These are phyloP conservation scores for Exobasidium rhododendri DNA, from an alignment of 1,284 basidiomycete species.

Conservation along the genomic window DNA sequence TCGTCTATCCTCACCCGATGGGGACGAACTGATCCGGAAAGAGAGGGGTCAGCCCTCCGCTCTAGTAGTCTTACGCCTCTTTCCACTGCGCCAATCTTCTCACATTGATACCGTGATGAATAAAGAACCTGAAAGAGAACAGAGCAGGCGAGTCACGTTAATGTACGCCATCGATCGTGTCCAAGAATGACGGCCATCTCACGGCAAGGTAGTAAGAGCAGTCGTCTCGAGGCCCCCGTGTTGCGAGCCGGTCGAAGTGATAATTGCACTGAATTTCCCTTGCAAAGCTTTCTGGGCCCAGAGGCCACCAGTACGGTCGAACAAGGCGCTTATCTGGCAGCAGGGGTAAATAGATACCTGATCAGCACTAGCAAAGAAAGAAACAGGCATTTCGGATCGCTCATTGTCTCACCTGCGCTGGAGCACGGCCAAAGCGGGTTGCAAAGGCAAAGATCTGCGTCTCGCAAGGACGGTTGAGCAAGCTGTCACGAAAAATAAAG, in stretches of 20 bases:
- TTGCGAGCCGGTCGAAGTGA: slow-evolving; percentile 63
- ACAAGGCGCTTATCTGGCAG: slow-evolving; percentile 60
- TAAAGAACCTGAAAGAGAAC: too few relatives aligned
- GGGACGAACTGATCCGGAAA: background rate
- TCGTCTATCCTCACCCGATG: background rate
- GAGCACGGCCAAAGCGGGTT: slow-evolving; percentile 56
- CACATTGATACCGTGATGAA: slow-evolving; percentile 43
- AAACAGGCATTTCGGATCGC: too few relatives aligned
- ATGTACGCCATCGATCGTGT: too few relatives aligned
- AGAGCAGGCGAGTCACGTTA: too few relatives aligned
- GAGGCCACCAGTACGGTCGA: slow-evolving; percentile 70
- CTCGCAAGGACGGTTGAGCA: too few relatives aligned
- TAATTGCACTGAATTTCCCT: slow-evolving; percentile 74
- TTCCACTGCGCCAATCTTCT: too few relatives aligned
- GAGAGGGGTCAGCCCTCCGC: too few relatives aligned
- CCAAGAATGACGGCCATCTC: too few relatives aligned
- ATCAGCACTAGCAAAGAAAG: too few relatives aligned
- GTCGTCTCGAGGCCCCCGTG: slow-evolving; percentile 54
- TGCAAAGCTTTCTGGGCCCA: slow-evolving; percentile 71
- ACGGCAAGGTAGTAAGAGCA: slow-evolving; percentile 38
- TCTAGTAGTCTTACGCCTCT: too few relatives aligned
- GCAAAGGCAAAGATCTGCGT: slow-evolving; percentile 66
- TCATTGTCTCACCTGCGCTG: slow-evolving; percentile 62
- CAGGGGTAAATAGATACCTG: too few relatives aligned
- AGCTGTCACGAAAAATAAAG: too few relatives aligned